A percentile compares a stretch with the other conserved stretches of the same genome.
phyloP scores from a whole-genome alignment of 441 rosid species.

The Bruguiera hainesii region DNA sequence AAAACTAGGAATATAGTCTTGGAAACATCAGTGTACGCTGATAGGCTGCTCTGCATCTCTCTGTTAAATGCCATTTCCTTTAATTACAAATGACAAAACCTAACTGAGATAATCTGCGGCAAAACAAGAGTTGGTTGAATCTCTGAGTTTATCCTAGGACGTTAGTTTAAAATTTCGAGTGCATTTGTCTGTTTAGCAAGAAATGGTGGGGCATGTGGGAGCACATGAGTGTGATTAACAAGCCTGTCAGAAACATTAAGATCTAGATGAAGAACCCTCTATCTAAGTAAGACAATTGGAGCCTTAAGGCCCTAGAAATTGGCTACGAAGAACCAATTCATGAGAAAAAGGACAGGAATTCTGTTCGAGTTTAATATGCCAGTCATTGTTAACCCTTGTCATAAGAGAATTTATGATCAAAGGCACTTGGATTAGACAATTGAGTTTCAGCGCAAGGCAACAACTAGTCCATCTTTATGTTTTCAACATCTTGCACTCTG shows the following conservation, averaged over 20 bases:
- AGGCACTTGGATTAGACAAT: too few species aligned
- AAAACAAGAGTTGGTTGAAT: conserved; percentile 2
- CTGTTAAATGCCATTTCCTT: not conserved
- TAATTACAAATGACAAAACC: not conserved
- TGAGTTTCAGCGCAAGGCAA: too few species aligned
- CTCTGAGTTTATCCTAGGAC: not conserved
- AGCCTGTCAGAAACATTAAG: not conserved
- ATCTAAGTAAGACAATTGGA: not conserved
- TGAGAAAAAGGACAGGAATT: too few species aligned
- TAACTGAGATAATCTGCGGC: not conserved
- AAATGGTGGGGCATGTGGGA: not conserved
- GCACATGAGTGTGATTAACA: not conserved
- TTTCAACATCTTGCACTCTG: too few species aligned
- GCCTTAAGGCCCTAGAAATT: not conserved
- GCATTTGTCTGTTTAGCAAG: not conserved
- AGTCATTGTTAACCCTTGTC: too few species aligned
- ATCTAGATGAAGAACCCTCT: not conserved
- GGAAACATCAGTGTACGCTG: not conserved
- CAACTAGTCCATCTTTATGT: too few species aligned
- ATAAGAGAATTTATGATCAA: too few species aligned
- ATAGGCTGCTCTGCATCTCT: not conserved
- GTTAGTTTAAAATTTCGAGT: not conserved
- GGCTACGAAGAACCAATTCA: not conserved
- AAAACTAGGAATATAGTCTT: not conserved
- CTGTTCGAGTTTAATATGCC: too few species aligned